Evolutionary conservation across 2,329 filamentous ascomycete species (phyloP).

Genomic region (Fusarium metavorans): DNA sequence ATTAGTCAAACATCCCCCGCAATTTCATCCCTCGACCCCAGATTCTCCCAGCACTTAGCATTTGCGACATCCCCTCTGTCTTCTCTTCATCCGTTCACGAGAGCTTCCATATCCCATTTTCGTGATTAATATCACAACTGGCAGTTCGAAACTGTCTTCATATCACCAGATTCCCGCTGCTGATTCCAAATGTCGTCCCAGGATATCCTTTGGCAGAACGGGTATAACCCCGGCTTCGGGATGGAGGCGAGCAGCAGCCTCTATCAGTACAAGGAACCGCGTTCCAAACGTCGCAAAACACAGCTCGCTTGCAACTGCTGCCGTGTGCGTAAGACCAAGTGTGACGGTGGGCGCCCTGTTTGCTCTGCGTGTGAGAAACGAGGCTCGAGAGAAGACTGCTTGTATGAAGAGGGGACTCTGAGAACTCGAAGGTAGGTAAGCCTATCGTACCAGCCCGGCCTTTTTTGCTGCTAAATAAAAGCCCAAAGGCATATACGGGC

Average conservation of each 20-base stretch:
- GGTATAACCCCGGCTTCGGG: background rate
- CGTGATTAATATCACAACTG: too few relatives aligned
- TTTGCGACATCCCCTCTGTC: too few relatives aligned
- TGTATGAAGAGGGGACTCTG: background rate
- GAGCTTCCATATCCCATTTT: too few relatives aligned
- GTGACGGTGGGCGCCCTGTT: background rate
- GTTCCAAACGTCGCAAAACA: background rate
- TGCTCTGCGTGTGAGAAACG: background rate
- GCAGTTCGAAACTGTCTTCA: too few relatives aligned
- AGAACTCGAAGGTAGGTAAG: background rate
- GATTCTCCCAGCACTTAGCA: too few relatives aligned
- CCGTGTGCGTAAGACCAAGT: conserved; percentile 2
- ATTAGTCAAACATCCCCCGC: too few relatives aligned
- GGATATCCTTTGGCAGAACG: too few relatives aligned
- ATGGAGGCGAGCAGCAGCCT: background rate
- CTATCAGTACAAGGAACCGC: background rate
- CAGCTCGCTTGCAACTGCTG: conserved; percentile 2
- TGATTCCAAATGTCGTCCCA: too few relatives aligned
- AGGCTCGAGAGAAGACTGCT: background rate
- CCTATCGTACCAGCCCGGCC: background rate
- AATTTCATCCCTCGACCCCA: too few relatives aligned
- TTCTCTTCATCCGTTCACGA: too few relatives aligned
- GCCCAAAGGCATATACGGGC: background rate
- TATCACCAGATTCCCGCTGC: too few relatives aligned
- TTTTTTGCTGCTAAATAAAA: background rate